Evolutionary conservation across 495 filamentous ascomycete species (phyloP).

Genomic region (Symbiotaphrina buchneri): DNA sequence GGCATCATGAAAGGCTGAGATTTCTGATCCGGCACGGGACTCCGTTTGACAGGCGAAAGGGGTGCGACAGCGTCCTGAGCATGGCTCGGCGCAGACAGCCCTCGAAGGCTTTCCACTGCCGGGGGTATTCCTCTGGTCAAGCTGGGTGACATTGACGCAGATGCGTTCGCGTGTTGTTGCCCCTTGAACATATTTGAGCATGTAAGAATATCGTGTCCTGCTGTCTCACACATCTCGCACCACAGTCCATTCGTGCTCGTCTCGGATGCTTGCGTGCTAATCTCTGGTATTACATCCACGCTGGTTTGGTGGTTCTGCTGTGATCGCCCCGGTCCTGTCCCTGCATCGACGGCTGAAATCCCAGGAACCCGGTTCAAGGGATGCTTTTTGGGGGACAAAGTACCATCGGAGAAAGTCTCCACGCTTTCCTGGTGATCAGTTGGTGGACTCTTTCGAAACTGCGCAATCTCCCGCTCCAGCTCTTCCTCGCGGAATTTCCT

Average conservation of each 20-base stretch:
- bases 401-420: constrained; percentile 10
- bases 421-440: constrained; percentile 1
- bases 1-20: constrained; percentile 16
- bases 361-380: constrained; percentile 17
- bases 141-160: constrained; percentile 9
- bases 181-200: constrained; percentile 66
- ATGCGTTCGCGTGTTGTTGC: neutral
- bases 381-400: constrained; percentile 4
- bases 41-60: constrained; percentile 7
- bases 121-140: constrained; percentile 13
- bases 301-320: neutral
- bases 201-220: constrained; percentile 83
- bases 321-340: constrained; percentile 13
- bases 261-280: constrained; percentile 42
- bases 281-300: constrained; percentile 43
- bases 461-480: constrained; percentile 68
- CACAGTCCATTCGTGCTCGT: constrained; percentile 54
- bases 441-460: constrained; percentile 18
- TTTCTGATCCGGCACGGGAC: constrained; percentile 4
- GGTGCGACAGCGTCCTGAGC: constrained; percentile 14
- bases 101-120: constrained; percentile 21
- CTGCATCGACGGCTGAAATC: constrained; percentile 21
- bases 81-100: constrained; percentile 16
- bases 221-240: constrained; percentile 91
- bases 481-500: constrained; percentile 70